Evolutionary conservation across 2,329 filamentous ascomycete species (phyloP).

Genomic region (Thelonectria rubi): DNA sequence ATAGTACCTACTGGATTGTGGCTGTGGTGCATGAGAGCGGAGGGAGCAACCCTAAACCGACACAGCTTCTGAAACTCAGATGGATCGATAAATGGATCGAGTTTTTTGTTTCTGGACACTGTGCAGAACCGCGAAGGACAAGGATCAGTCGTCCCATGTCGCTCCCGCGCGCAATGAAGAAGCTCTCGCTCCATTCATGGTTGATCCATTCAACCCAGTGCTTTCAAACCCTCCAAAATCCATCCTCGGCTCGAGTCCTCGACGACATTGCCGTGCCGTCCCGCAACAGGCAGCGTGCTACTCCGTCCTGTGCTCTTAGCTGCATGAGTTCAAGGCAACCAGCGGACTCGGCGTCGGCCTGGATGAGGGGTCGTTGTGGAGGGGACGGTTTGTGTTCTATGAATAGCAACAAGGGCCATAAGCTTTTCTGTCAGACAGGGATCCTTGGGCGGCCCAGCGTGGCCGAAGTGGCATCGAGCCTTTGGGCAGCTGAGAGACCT

Average conservation of each 20-base stretch:
- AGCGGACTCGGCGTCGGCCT: background rate
- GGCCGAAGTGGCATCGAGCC: constrained; percentile 1
- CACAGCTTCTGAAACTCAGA: background rate
- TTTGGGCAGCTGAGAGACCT: background rate
- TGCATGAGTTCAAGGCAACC: background rate
- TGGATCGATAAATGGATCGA: constrained; percentile 14
- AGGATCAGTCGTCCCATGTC: background rate
- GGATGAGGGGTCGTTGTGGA: background rate
- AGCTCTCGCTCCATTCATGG: background rate
- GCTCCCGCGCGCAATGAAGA: background rate
- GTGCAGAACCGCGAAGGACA: background rate
- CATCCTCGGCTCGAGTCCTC: background rate
- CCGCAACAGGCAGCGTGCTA: background rate
- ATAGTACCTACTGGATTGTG: constrained; percentile 9
- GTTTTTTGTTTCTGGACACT: background rate
- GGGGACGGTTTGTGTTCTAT: constrained; percentile 9
- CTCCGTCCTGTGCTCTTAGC: background rate
- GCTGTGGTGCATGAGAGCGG: constrained; percentile 4
- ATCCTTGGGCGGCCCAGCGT: background rate
- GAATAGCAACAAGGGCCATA: constrained; percentile 20
- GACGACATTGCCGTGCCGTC: background rate
- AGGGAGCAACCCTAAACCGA: constrained; percentile 5
- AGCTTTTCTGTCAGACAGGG: constrained; percentile 27
- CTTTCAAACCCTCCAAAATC: background rate
- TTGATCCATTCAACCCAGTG: background rate